Percentiles rank a stretch among this genome's conserved stretches.
phyloP scores from a whole-genome alignment of 2,329 filamentous ascomycete species.

The Talaromyces sp. region DNA sequence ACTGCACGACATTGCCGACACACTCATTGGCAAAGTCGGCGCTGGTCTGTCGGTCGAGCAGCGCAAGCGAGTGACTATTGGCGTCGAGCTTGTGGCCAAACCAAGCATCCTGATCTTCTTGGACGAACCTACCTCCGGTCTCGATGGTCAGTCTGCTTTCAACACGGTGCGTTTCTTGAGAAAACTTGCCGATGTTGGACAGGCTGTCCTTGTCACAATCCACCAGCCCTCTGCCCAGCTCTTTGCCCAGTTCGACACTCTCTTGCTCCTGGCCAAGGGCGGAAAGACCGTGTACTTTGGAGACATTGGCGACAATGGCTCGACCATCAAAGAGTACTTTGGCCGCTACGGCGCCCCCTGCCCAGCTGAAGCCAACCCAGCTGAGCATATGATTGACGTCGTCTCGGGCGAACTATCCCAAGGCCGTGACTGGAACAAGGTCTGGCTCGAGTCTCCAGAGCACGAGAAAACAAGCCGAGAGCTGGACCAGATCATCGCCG shows the following conservation, averaged over 20 bases:
- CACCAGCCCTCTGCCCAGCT: constrained; percentile 64
- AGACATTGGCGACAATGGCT: constrained; percentile 59
- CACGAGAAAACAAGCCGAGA: constrained; percentile 53
- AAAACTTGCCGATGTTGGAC: constrained; percentile 59
- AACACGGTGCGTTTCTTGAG: constrained; percentile 62
- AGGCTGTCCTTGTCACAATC: constrained; percentile 66
- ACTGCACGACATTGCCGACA: constrained; percentile 59
- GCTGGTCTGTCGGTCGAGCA: constrained; percentile 57
- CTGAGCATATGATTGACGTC: constrained; percentile 53
- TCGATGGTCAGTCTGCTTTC: constrained; percentile 63
- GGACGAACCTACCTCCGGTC: constrained; percentile 65
- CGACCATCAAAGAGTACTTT: constrained; percentile 62
- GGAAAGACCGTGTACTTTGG: constrained; percentile 71
- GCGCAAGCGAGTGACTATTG: constrained; percentile 65
- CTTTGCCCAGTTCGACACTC: constrained; percentile 66
- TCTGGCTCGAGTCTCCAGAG: constrained; percentile 63
- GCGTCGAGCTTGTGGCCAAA: constrained; percentile 65
- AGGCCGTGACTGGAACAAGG: constrained; percentile 63
- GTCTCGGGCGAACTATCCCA: constrained; percentile 46
- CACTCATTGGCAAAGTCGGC: constrained; percentile 48
- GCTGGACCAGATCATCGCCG: constrained; percentile 58
- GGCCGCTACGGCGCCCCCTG: constrained; percentile 59
- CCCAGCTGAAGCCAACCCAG: constrained; percentile 56
- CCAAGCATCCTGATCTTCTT: constrained; percentile 63
- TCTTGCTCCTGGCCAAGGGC: constrained; percentile 60